These are phyloP conservation scores for Trichoderma sp. DNA, from an alignment of 2,329 filamentous ascomycete species.

Conservation along the genomic window DNA sequence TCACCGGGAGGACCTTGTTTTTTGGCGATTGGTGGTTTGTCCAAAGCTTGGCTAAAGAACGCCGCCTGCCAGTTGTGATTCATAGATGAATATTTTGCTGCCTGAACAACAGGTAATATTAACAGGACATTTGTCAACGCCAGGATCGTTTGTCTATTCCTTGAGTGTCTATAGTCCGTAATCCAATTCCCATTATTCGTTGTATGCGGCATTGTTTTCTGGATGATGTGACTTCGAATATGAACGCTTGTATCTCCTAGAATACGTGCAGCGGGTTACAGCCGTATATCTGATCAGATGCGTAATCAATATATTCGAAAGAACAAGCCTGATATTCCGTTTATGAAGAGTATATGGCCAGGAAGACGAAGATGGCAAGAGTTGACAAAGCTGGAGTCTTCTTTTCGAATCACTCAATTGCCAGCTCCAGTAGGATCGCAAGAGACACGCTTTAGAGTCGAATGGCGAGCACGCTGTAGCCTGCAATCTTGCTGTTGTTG, in stretches of 20 bases:
- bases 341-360: neutral
- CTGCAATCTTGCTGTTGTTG: neutral
- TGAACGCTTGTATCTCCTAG: neutral
- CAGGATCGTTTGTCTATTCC: slow-evolving; percentile 26
- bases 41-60: slow-evolving; percentile 27
- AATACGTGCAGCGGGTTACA: neutral
- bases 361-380: neutral
- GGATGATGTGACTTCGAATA: neutral
- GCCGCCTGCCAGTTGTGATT: slow-evolving; percentile 30
- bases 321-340: neutral
- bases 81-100: slow-evolving; percentile 21
- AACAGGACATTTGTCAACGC: slow-evolving; percentile 25
- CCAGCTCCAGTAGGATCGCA: neutral
- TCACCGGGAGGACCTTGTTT: slow-evolving; percentile 34
- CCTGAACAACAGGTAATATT: slow-evolving; percentile 22
- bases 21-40: slow-evolving; percentile 27
- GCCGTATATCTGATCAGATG: neutral
- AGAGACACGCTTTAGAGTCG: neutral
- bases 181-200: neutral
- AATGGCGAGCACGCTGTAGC: neutral
- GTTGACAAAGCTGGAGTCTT: neutral
- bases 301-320: neutral
- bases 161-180: slow-evolving; percentile 14
- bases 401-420: neutral
- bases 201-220: neutral